Base-by-base conservation (phyloP, 495 filamentous ascomycete genomes). In the Xylaria bambusicola region DNA sequence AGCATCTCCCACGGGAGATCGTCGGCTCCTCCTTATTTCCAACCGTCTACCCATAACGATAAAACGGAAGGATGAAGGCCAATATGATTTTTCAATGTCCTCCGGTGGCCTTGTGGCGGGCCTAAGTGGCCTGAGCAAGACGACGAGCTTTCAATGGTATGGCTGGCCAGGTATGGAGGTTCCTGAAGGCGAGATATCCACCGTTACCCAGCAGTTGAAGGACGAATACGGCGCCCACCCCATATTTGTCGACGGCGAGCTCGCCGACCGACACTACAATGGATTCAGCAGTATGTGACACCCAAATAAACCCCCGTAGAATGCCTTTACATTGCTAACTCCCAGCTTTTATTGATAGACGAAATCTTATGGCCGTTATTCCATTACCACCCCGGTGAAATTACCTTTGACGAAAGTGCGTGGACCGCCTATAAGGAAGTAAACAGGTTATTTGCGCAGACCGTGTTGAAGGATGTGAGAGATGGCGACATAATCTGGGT, bases 1-100 rank as follows among this genome's bases (percentile, higher is more conserved):
- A 31, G 53, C 61, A 33, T 49, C 62, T 10, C 29, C 62, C 27
- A 68, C 66, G 9, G 56, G 63, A 54, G 68, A 71, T 56, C 66
- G 77, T 64, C 75, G 80, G 45, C 80, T 98, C 41, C 87, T 97
- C 36, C 85, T 98, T 44, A 84, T 97, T 64, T 96, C 93, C 12
- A 98, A 98, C 61, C 89, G 94, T 44, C 82, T 97, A 10, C 93
- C 93, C 5, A 96, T 97, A 71, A 96, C 92, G 48, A 92, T 98
- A 74, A 97, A 96, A 76, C 86, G 91, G 60, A 86, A 86, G 33
- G 90, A 95, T 35, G 90, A 93, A 77, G 77, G 77, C 42, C 74
- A 73, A 50, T 98, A 96, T 75, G 82, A 86, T 61, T 95, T 96
- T 73, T 89, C 86, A 71, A 96, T 96, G 89, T 97, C 93, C 13